phyloP scores from a whole-genome alignment of 2,329 filamentous ascomycete genomes.

The Akanthomyces muscarius region DNA sequence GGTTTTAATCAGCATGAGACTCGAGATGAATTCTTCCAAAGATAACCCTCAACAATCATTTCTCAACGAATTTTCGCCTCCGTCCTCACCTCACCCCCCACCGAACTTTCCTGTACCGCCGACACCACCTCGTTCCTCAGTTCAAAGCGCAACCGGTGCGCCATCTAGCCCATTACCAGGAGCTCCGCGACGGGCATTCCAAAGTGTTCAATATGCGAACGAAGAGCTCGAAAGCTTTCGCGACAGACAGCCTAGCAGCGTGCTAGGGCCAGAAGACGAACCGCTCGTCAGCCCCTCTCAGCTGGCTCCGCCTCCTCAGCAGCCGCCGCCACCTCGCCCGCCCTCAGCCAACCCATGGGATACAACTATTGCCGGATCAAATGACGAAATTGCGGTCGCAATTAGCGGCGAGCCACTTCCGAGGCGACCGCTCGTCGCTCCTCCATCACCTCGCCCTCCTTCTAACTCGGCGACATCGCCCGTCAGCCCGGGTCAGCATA shows the following conservation, averaged over 20 bases:
- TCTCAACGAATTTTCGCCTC: constrained; percentile 21
- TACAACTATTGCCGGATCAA: constrained; percentile 24
- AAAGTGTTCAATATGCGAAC: constrained; percentile 10
- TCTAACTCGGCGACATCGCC: constrained; percentile 18
- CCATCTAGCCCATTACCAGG: constrained; percentile 5
- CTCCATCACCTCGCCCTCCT: constrained; percentile 8
- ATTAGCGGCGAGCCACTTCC: constrained; percentile 9
- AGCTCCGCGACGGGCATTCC: neutral
- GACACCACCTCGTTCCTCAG: constrained; percentile 11
- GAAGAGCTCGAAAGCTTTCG: constrained; percentile 11
- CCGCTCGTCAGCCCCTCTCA: constrained; percentile 6
- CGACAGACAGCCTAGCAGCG: constrained; percentile 15
- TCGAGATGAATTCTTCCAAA: constrained; percentile 34
- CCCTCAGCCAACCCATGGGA: constrained; percentile 44
- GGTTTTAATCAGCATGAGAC: constrained; percentile 51
- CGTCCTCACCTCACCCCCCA: constrained; percentile 14
- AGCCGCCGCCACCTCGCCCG: constrained; percentile 25
- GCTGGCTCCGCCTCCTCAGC: constrained; percentile 11
- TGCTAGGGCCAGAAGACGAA: constrained; percentile 1
- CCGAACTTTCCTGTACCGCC: constrained; percentile 15
- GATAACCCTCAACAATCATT: constrained; percentile 24
- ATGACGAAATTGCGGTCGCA: constrained; percentile 14
- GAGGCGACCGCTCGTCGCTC: constrained; percentile 19
- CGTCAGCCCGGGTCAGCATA: neutral
- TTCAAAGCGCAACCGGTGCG: constrained; percentile 1